Base-by-base conservation (phyloP, 2,329 filamentous ascomycete genomes). In the Diaporthe sp. region DNA sequence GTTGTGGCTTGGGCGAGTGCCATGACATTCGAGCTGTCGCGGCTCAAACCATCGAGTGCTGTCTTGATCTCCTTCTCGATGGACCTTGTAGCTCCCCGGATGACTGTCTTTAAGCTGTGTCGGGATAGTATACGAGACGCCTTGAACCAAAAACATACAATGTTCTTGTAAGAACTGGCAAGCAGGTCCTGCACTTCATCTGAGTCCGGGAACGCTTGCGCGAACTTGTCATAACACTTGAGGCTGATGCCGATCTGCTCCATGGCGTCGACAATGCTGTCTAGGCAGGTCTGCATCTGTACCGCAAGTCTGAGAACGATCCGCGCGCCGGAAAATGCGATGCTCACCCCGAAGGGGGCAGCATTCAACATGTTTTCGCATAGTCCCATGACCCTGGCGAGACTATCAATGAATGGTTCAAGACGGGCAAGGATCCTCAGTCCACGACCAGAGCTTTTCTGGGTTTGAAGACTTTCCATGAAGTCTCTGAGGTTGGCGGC, bases 61-160 rank as follows among this genome's bases (percentile, higher is more conserved):
- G 58, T 62, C 37, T 62, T 42, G 58, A 62, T 62, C 58, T 62
- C 58, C n/a, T 28, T 62, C n/a, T 62, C 58, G 8, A 62, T 62
- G 19, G 58, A 62, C n/a, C n/a, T 62, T 6, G 58, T 44, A 8
- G 58, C 37, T 1, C 58, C 37, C 7, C 58, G 19, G 13, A 62
- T 28, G 8, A 62, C 37, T 19, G 58, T 62, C 58, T 15, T 28
- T 2, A 62, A 28, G n/a, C 58, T 62, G 15, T 28, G n/a, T 25
- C 58, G 58, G 39, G 58, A 62, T 4, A 62, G n/a, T 44, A 62
- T 44, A 4, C 39, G 58, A 6, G 37, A 62, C 1, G 58, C 58
- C n/a, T 62, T 44, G 58, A 28, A 62, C 58, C 58, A 62, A 5
- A 62, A 62, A 3, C n/a, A 28, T 7, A 62, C 58, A 13, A 62